A percentile compares a stretch with the other conserved stretches of the same genome.
Evolutionary conservation across 495 filamentous ascomycete species (phyloP).

Genomic region (Entonaema liquescens): DNA sequence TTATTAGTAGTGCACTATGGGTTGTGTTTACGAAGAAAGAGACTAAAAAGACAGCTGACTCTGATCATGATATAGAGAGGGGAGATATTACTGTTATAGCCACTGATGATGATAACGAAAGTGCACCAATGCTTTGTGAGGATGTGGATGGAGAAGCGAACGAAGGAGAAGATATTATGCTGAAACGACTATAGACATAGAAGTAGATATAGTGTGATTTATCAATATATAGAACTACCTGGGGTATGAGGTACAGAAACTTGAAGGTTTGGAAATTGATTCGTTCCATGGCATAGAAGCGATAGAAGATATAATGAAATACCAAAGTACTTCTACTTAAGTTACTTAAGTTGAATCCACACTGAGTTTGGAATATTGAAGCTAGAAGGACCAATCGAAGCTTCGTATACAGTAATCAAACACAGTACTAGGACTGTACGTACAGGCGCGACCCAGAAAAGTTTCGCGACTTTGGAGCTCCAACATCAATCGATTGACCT

Average conservation of each 20-base stretch:
- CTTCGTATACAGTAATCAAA: conserved; percentile 18
- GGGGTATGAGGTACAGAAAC: no score
- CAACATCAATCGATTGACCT: conserved; percentile 13
- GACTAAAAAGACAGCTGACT: conserved; percentile 23
- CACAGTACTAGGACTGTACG: conserved; percentile 27
- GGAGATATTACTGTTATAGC: conserved; percentile 6
- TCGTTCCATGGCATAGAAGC: background rate
- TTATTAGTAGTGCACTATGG: conserved; percentile 82
- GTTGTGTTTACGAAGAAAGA: conserved; percentile 68
- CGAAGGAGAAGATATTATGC: conserved; percentile 23
- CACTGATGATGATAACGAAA: conserved; percentile 33
- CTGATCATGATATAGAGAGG: conserved; percentile 13
- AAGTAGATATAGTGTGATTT: background rate
- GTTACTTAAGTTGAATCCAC: background rate
- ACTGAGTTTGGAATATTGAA: no score
- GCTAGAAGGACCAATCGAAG: background rate
- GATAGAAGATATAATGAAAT: background rate
- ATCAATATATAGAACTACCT: no score
- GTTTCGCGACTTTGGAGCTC: conserved; percentile 46
- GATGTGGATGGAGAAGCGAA: conserved; percentile 15
- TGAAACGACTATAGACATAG: conserved; percentile 23
- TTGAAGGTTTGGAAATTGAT: no score
- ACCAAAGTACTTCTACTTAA: background rate
- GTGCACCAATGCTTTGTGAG: conserved; percentile 30
- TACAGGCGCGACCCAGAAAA: conserved; percentile 45